These are phyloP conservation scores for Suillus variegatus DNA, from an alignment of 768 basidiomycete genomes.

Conservation along the genomic window DNA sequence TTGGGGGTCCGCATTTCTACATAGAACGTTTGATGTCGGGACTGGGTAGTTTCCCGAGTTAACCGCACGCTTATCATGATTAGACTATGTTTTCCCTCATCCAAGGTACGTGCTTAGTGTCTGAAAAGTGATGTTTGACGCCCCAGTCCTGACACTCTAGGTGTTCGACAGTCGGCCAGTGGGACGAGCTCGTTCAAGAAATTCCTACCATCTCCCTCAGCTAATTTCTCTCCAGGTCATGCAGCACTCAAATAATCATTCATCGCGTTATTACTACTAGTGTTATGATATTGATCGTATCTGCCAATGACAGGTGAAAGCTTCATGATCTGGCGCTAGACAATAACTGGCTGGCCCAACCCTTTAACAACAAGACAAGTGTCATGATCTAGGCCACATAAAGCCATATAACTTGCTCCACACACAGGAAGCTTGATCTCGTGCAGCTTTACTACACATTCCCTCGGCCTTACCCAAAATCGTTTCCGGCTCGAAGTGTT, in stretches of 20 bases:
- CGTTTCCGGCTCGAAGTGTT: neutral
- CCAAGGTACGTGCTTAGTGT: neutral
- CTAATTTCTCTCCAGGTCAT: neutral
- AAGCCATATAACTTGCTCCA: neutral
- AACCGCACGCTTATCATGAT: neutral
- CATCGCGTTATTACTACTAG: neutral
- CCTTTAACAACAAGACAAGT: neutral
- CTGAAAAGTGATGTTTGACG: neutral
- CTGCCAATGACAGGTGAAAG: neutral
- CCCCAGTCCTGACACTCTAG: neutral
- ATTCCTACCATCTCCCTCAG: neutral
- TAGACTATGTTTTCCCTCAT: neutral
- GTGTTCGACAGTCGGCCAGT: neutral
- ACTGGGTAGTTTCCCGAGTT: neutral
- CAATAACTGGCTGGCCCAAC: neutral
- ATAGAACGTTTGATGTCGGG: neutral
- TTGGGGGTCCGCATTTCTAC: neutral
- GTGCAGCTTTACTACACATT: neutral
- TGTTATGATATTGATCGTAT: neutral
- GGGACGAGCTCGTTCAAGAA: neutral
- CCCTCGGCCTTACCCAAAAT: neutral
- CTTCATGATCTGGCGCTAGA: neutral
- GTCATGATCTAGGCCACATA: neutral
- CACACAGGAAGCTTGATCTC: conserved; percentile 21
- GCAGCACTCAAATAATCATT: neutral